phyloP scores from a whole-genome alignment of 768 basidiomycete genomes.

The Hysterangium stoloniferum region DNA sequence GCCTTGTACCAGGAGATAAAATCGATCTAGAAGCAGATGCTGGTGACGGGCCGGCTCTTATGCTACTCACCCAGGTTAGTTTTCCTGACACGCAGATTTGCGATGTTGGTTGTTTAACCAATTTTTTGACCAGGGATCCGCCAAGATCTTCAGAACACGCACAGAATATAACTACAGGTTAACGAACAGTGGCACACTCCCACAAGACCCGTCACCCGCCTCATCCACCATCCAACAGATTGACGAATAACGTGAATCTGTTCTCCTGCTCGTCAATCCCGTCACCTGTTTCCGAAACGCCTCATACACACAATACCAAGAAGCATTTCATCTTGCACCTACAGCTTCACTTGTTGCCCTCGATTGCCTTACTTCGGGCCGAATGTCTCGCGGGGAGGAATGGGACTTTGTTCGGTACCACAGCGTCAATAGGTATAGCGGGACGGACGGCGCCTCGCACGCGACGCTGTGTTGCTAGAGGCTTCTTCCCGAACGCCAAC shows the following conservation, averaged over 20 bases:
- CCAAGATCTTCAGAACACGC: constrained; percentile 88
- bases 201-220: neutral
- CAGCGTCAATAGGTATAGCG: constrained; percentile 75
- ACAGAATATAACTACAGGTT: constrained; percentile 29
- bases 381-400: constrained; percentile 74
- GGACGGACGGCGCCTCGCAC: constrained; percentile 55
- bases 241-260: constrained; percentile 42
- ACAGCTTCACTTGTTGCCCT: constrained; percentile 65
- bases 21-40: constrained; percentile 59
- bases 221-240: constrained; percentile 53
- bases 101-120: too few relatives aligned
- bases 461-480: constrained; percentile 70
- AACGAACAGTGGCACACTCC: neutral
- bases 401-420: constrained; percentile 86
- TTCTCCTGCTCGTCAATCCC: constrained; percentile 86
- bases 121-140: too few relatives aligned
- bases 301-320: constrained; percentile 77
- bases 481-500: too few relatives aligned
- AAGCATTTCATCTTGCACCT: constrained; percentile 56
- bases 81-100: constrained; percentile 4
- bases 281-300: constrained; percentile 87
- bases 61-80: constrained; percentile 80
- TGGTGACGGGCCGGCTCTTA: constrained; percentile 45
- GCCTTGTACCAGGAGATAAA: constrained; percentile 80
- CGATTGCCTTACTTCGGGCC: constrained; percentile 90